Percentiles rank a stretch among this genome's conserved stretches.
Conservation (phyloP, 208 protist species). For the Dictyostelium gargantuum region DNA sequence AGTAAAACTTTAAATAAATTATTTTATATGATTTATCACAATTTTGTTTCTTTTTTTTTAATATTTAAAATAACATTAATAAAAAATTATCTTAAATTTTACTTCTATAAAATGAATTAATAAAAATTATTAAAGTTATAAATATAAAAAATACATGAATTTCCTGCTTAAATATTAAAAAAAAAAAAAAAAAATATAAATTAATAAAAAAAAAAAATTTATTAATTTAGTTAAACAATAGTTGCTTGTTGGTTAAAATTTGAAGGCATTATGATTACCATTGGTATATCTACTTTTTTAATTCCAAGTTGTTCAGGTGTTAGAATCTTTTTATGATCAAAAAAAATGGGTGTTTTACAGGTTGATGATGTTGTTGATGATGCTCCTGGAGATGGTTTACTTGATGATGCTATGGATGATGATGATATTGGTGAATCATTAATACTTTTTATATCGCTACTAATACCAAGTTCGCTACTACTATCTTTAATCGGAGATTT, state of each 20-base stretch:
- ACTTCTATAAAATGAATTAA: too few species aligned
- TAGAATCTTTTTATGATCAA: not conserved
- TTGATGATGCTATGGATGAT: not conserved
- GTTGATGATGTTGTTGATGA: not conserved
- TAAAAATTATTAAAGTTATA: too few species aligned
- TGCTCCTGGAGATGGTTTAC: not conserved
- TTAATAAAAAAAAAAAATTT: too few species aligned
- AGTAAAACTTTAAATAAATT: not conserved
- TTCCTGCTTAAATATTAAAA: too few species aligned
- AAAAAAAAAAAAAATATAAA: too few species aligned
- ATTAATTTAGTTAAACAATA: too few species aligned
- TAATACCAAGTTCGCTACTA: not conserved
- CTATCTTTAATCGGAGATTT: not conserved
- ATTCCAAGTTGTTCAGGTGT: not conserved
- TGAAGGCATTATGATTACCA: not conserved
- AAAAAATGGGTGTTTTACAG: not conserved
- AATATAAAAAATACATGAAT: too few species aligned
- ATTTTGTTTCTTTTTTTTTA: too few species aligned
- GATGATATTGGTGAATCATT: not conserved
- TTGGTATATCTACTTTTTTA: not conserved
- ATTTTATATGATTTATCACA: too few species aligned
- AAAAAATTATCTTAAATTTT: too few species aligned
- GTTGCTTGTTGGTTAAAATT: not conserved
- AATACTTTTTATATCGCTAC: not conserved
- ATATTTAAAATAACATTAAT: too few species aligned